Evolutionary conservation across 1,139 yeast species (phyloP), one percentile per base, ranked within the genome.

Genomic region (Yamadazyma conglobata): DNA sequence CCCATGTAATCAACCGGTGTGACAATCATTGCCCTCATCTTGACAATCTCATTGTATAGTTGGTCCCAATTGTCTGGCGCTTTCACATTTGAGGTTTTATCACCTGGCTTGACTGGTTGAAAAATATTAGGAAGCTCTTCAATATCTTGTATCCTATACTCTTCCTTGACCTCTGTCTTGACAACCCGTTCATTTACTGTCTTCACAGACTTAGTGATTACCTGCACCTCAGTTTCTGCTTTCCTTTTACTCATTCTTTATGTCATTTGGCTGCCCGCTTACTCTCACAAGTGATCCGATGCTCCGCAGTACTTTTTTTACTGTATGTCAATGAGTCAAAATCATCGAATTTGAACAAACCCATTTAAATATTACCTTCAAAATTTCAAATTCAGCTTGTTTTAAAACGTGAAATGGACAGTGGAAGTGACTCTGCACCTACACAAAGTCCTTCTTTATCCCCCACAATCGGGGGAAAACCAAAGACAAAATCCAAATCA

Each of bases 1-100:
- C 96, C 96, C 73, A 86, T 80, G 0, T 79, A 69, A 52, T 89
- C 97, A 1, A 89, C 96, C 0, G 96, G 96, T 0, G 96, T 79
- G 11, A 62, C 53, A 16, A 80, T 67, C 35, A 68, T 64, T 6
- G 70, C 47, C 38, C 96, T 64, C 89, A 86, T 82, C 17, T 56
- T 57, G 27, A 79, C 79, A 24, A 87, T 71, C 31, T 67, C 73
- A 27, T 76, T 63, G 47, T 85, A 84, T 14, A 85, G 70, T 3
- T 67, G 63, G 29, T 58, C 50, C 64, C 81, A 80, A 40, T 67
- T 64, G 22, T 53, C 47, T 0, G 85, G 84, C 10, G 55, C 40
- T 13, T 39, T 35, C 3, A 13, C 12, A 9, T 13, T 27, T 21
- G 35, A 40, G 4, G 30, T 35, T 4, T 39, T 32, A 18, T 46